Evolutionary conservation across 2,329 filamentous ascomycete species (phyloP).

Genomic region (Chaetothyriales sp.): DNA sequence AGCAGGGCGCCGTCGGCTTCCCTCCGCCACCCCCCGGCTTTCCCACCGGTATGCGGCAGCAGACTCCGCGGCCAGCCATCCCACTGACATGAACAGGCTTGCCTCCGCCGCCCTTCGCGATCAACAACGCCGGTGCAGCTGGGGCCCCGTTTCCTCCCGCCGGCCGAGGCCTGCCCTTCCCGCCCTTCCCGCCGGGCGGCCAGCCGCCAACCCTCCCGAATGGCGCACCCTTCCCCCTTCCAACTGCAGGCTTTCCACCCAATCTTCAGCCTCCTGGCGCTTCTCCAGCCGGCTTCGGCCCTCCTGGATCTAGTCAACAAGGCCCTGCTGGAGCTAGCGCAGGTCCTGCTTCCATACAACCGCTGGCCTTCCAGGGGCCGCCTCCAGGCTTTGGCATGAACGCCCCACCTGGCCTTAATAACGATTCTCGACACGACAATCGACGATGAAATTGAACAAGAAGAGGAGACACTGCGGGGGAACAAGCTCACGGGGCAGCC

Average conservation of each 20-base stretch:
- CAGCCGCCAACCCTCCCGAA: slow-evolving; percentile 27
- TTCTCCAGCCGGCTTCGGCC: slow-evolving; percentile 24
- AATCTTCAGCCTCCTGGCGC: slow-evolving; percentile 33
- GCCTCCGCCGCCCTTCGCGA: slow-evolving; percentile 47
- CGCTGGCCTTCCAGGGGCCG: slow-evolving; percentile 13
- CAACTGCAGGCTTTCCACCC: slow-evolving; percentile 35
- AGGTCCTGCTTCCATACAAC: slow-evolving; percentile 17
- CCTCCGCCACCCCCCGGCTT: slow-evolving; percentile 48
- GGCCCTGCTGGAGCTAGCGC: slow-evolving; percentile 18
- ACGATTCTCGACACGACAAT: slow-evolving; percentile 1
- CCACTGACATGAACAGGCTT: slow-evolving; percentile 21
- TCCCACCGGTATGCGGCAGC: slow-evolving; percentile 34
- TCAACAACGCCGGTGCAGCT: slow-evolving; percentile 29
- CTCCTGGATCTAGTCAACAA: slow-evolving; percentile 16
- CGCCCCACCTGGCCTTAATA: slow-evolving; percentile 12
- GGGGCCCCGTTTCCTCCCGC: slow-evolving; percentile 35
- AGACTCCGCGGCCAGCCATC: not conserved
- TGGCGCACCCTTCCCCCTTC: slow-evolving; percentile 33
- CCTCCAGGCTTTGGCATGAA: slow-evolving; percentile 15
- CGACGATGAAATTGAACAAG: not conserved
- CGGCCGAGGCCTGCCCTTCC: slow-evolving; percentile 37
- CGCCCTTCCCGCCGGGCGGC: slow-evolving; percentile 39
- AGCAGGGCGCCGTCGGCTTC: slow-evolving; percentile 36
- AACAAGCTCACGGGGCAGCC: too few species aligned
- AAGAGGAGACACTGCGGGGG: too few species aligned